These are phyloP conservation scores for Teunomyces gatunensis DNA, from an alignment of 805 yeast genomes.

Conservation along the genomic window DNA sequence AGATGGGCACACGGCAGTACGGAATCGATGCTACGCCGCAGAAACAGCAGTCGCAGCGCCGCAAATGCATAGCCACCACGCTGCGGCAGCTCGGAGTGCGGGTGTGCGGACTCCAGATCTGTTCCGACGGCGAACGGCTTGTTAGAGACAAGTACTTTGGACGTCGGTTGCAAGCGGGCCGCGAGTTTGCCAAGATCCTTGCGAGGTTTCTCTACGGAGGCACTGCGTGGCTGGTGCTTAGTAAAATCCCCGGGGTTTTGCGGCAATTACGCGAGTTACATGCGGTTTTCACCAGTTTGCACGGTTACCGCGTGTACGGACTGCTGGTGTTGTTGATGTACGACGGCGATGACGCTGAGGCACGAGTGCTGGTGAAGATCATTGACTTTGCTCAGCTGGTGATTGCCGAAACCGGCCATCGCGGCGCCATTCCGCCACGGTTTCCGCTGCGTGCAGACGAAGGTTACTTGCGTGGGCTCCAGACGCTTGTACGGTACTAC, in stretches of 20 bases:
- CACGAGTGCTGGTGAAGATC: constrained; percentile 52
- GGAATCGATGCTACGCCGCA: constrained; percentile 83
- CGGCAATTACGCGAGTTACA: constrained; percentile 58
- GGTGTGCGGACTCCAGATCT: constrained; percentile 83
- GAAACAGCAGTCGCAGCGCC: constrained; percentile 75
- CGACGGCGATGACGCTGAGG: constrained; percentile 53
- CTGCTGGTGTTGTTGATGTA: constrained; percentile 85
- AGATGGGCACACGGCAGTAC: constrained; percentile 98
- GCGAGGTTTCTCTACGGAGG: constrained; percentile 84
- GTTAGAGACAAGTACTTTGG: constrained; percentile 93
- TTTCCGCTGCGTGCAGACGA: constrained; percentile 63
- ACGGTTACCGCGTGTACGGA: constrained; percentile 87
- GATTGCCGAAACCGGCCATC: constrained; percentile 51
- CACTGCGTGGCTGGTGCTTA: constrained; percentile 51
- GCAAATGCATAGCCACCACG: constrained; percentile 80
- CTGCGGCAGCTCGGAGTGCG: constrained; percentile 82
- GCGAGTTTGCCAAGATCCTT: constrained; percentile 72
- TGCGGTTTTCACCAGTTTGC: constrained; percentile 50
- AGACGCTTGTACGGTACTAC: constrained; percentile 69
- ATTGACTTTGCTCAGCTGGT: constrained; percentile 96
- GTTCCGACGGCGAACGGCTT: constrained; percentile 20
- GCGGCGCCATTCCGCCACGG: constrained; percentile 64
- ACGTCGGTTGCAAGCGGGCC: constrained; percentile 65
- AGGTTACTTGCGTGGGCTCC: constrained; percentile 84
- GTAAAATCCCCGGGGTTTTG: constrained; percentile 67